A percentile compares a stretch with the other conserved stretches of the same genome.
phyloP scores from a whole-genome alignment of 2,329 filamentous ascomycete genomes.

The Zymoseptoria tritici region DNA sequence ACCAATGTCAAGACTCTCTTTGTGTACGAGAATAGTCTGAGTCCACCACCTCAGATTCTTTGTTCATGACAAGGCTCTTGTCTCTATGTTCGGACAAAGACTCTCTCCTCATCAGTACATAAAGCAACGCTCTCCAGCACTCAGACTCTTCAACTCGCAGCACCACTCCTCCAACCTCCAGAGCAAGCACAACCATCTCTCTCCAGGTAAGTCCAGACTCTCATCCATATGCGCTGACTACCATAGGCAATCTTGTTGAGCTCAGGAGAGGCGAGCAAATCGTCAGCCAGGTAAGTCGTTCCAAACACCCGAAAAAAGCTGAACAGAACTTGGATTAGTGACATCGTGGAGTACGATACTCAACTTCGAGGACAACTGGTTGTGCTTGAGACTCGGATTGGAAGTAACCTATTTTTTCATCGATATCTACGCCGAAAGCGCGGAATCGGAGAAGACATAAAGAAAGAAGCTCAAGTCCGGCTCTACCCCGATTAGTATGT shows the following conservation, averaged over 20 bases:
- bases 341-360: not conserved
- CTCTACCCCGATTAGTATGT: not conserved
- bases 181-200: not conserved
- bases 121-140: not conserved
- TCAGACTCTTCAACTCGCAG: not conserved
- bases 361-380: not conserved
- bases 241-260: not conserved
- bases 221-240: not conserved
- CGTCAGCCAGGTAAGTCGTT: not conserved
- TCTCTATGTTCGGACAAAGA: not conserved
- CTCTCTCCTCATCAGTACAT: not conserved
- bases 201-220: not conserved
- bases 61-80: not conserved
- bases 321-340: not conserved
- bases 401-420: not conserved
- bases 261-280: not conserved
- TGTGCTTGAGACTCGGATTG: not conserved
- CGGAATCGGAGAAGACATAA: not conserved
- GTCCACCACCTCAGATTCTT: too few species aligned
- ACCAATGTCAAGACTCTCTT: not conserved
- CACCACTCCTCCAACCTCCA: not conserved
- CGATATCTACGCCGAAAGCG: not conserved
- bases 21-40: too few species aligned
- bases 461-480: not conserved
- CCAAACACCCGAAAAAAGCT: not conserved